Base-by-base conservation (phyloP, 768 basidiomycete genomes). In the Serendipita vermifera region DNA sequence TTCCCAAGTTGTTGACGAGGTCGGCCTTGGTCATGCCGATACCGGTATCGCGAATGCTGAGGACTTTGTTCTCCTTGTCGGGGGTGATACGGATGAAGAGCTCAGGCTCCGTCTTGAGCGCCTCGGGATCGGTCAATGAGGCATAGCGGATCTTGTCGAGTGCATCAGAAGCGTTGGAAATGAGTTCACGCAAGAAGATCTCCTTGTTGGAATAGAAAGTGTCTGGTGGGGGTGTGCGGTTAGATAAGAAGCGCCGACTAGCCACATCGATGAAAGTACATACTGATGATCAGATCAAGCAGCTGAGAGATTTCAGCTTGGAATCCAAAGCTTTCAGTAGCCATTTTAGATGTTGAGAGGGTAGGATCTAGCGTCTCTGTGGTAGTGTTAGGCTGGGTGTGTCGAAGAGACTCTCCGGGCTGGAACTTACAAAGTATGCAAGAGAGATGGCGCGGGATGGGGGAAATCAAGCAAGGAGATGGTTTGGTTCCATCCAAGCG, bases 121-220 rank as follows among this genome's bases (percentile, higher is more conserved):
- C 85, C 14, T 87, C 77, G 27, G 93, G 84, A 64, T 98, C 89
- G 62, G 94, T 99, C 62, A 98, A 77, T 55, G 96, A 94, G 32
- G 87, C 80, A 71, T 98, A 99, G 46, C 96, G 90, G 67, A 98
- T 87, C 79, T 98, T 98, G 77, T 99, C 96, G 71, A 98, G 82
- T 51, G 96, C 96, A 81, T 98, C 96, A 59, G 96, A 98, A 62
- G 77, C 75, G 75, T 97, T 97, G 62, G 94, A 98, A 73, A 94
- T 97, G 64, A 98, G 61, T 74, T 98, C 96, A 70, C 96, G 88
- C 64, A 99, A 84, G 82, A 98, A 98, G 72, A 99, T 98, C 75
- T 97, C 94, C 79, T 99, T 99, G 84, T 99, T 97, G 60, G 92
- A 96, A 83, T 98, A 99, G 83, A 98, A 98, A 61, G 94, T 97